Evolutionary conservation across 1,284 basidiomycete genomes (phyloP).

Genomic region (Pseudozyma hubeiensis): DNA sequence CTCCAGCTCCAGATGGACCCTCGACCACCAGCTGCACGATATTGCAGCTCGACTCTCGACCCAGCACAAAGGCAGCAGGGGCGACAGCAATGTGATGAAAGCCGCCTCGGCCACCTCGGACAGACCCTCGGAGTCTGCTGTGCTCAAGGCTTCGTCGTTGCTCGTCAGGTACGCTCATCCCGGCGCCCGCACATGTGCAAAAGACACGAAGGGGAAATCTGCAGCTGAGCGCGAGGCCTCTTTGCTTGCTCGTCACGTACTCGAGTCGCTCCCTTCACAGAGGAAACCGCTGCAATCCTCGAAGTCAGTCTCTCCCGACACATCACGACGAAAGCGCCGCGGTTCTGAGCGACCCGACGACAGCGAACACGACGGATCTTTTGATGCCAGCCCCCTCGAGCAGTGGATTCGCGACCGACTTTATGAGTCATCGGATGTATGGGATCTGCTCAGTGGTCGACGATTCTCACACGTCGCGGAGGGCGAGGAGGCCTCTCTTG

Average conservation of each 20-base stretch:
- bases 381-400: slow-evolving; percentile 28
- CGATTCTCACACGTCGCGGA: slow-evolving; percentile 4
- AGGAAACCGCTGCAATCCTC: slow-evolving; percentile 15
- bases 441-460: slow-evolving; percentile 37
- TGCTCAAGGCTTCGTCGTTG: slow-evolving; percentile 36
- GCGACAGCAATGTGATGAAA: slow-evolving; percentile 16
- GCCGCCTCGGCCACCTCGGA: slow-evolving; percentile 17
- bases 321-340: slow-evolving; percentile 5
- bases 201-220: neutral
- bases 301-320: neutral
- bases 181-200: neutral
- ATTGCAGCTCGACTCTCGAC: slow-evolving; percentile 20
- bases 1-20: slow-evolving; percentile 38
- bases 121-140: slow-evolving; percentile 18
- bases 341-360: slow-evolving; percentile 10
- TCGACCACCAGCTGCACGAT: slow-evolving; percentile 28
- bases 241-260: slow-evolving; percentile 17
- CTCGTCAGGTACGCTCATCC: slow-evolving; percentile 17
- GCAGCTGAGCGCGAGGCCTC: neutral
- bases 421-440: slow-evolving; percentile 26
- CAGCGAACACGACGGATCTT: slow-evolving; percentile 16
- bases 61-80: slow-evolving; percentile 12
- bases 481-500: neutral
- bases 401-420: slow-evolving; percentile 29
- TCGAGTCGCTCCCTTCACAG: slow-evolving; percentile 30